Base-by-base conservation (phyloP, 2,329 filamentous ascomycete species). In the Neospermospora avenae region DNA sequence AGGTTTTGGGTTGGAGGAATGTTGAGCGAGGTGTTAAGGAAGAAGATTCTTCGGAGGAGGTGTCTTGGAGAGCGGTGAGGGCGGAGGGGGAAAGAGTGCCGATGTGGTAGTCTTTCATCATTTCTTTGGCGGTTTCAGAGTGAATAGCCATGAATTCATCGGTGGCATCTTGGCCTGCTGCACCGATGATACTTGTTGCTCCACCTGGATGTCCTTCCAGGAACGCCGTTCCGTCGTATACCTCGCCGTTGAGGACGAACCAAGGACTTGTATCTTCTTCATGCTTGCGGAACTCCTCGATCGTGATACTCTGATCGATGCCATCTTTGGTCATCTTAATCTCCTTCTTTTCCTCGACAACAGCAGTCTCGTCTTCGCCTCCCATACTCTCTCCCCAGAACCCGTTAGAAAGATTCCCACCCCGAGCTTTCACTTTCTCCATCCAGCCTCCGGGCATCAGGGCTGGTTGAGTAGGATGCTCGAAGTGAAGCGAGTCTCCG, bases 91-190 rank as follows among this genome's bases (percentile, higher is more conserved):
- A 84, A 13, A 96, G 81, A 0, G 85, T 85, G 54, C 93, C 93
- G 65, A 97, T 86, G 73, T 97, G 92, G 71, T 96, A 96, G 46
- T 81, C 75, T 11, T 84, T 82, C 88, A 97, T 92, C 91, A 96
- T 96, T 18, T 81, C 82, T 76, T 96, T 96, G 35, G 93, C 93
- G 16, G 90, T 96, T 76, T 96, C 92, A 72, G 89, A 93, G 73
- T 96, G 92, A 68, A 97, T 97, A 14, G 90, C 88, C 77, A 96
- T 84, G 72, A 96, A 97, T 67, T 97, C 93, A 69, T 96, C 93
- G 0, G 89, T 89, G 10, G 84, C 84, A 74, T 97, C 92, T 68
- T 90, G 79, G 0, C 87, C 91, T n/a, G 91, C 92, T 3, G 88
- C 90, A 28, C 87, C 87, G 56, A 88, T 81, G 70, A 97, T 96